Conservation (phyloP, 2,329 filamentous ascomycete genomes). For the Paraphaeosphaeria sporulosa region DNA sequence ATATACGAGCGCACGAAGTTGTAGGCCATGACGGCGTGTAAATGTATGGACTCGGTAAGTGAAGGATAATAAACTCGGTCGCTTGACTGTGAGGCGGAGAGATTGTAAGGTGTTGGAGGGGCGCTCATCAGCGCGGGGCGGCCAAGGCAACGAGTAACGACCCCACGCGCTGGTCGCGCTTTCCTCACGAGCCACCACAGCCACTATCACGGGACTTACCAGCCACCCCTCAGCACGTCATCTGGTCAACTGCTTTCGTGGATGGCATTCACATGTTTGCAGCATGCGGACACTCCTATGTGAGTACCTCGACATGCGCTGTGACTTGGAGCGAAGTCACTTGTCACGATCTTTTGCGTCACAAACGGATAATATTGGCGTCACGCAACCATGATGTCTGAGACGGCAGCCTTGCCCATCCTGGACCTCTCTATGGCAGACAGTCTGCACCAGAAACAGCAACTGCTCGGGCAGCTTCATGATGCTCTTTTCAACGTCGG, state of each 20-base stretch:
- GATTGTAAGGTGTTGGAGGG: conserved; percentile 9
- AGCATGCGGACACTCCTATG: conserved; percentile 15
- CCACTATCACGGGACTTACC: background rate
- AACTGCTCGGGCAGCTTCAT: conserved; percentile 54
- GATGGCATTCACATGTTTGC: background rate
- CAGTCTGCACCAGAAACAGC: conserved; percentile 43
- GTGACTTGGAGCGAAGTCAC: conserved; percentile 6
- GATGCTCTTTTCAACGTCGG: conserved; percentile 60
- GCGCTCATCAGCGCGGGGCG: conserved; percentile 3
- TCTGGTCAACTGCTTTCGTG: background rate
- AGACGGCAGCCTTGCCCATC: conserved; percentile 51
- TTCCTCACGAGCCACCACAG: conserved; percentile 9
- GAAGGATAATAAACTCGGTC: background rate
- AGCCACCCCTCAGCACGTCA: conserved; percentile 18
- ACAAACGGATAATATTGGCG: conserved; percentile 11
- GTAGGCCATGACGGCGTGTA: conserved; percentile 73
- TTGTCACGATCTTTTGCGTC: background rate
- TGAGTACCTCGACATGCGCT: background rate
- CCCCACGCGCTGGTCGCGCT: conserved; percentile 1
- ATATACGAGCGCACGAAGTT: conserved; percentile 81
- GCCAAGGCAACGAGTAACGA: conserved; percentile 2
- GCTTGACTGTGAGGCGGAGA: conserved; percentile 5
- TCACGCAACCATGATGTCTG: conserved; percentile 11
- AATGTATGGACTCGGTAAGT: background rate
- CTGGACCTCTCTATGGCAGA: conserved; percentile 58